Evolutionary conservation across 331 rosid species (phyloP).

Genomic region (Dryas integrifolia): DNA sequence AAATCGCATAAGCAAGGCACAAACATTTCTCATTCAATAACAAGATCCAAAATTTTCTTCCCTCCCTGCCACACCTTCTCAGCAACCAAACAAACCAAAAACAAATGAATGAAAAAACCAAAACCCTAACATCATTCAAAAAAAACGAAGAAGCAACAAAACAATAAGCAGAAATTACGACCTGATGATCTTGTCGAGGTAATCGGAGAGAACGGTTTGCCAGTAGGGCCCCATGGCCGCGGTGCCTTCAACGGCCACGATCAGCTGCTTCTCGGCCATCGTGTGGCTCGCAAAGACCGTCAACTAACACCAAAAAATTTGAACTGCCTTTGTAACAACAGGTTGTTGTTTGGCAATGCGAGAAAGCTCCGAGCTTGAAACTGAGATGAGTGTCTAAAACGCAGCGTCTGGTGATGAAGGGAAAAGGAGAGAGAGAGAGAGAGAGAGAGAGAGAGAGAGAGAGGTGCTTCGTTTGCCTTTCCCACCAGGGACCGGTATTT

Average conservation of each 20-base stretch:
- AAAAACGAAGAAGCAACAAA: not conserved
- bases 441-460: not conserved
- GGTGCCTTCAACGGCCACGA: conserved; percentile 79
- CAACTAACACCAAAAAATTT: not conserved
- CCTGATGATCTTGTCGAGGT: conserved; percentile 84
- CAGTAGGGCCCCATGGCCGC: conserved; percentile 94
- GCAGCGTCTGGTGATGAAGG: not conserved
- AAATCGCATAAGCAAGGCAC: not conserved
- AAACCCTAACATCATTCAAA: not conserved
- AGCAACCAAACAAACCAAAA: not conserved
- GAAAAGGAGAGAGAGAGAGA: not conserved
- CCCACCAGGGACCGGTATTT: not conserved
- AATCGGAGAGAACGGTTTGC: conserved; percentile 57
- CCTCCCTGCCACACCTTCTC: not conserved
- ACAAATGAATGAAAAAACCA: not conserved
- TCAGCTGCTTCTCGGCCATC: conserved; percentile 85
- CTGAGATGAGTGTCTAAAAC: not conserved
- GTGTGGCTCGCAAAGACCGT: not conserved
- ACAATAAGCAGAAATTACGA: conserved; percentile 8
- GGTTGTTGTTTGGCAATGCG: not conserved
- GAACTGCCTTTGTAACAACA: not conserved
- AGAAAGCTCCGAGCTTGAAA: not conserved
- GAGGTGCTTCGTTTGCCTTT: not conserved
- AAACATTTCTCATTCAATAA: not conserved
- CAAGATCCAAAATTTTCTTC: not conserved